A percentile compares a stretch with the other conserved stretches of the same genome.
These are phyloP conservation scores for Pichia sp. DNA, from an alignment of 1,139 yeast species.

Conservation along the genomic window DNA sequence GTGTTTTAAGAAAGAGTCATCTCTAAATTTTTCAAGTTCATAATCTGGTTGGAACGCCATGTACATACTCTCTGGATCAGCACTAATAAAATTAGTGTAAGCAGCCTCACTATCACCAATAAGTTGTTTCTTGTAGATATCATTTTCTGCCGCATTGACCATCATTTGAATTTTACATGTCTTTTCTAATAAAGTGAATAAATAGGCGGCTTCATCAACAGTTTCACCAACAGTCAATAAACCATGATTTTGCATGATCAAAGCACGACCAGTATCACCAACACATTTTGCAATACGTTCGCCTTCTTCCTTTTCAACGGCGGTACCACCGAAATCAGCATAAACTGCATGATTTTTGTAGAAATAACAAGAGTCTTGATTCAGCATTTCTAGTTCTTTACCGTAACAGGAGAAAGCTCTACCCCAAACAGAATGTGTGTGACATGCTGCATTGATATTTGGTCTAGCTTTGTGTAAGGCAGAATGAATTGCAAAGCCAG, in stretches of 20 bases:
- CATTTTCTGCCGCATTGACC: conserved; percentile 44
- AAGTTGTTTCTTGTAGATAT: conserved; percentile 26
- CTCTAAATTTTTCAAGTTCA: conserved; percentile 13
- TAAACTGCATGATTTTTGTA: conserved; percentile 61
- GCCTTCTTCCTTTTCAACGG: conserved; percentile 34
- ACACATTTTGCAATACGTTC: conserved; percentile 53
- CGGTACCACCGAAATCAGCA: conserved; percentile 73
- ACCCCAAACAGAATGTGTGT: conserved; percentile 66
- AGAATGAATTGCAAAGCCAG: conserved; percentile 73
- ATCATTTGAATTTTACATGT: conserved; percentile 60
- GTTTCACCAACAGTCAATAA: conserved; percentile 65
- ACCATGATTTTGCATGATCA: conserved; percentile 71
- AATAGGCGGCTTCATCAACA: conserved; percentile 72
- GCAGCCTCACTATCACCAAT: conserved; percentile 59
- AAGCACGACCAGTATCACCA: conserved; percentile 53
- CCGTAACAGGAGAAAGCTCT: conserved; percentile 70
- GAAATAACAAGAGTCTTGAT: conserved; percentile 67
- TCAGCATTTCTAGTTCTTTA: conserved; percentile 62
- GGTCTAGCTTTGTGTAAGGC: conserved; percentile 70
- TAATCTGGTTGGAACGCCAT: conserved; percentile 16
- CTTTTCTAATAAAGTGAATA: conserved; percentile 59
- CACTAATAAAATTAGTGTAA: conserved; percentile 50
- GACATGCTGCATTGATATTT: conserved; percentile 77
- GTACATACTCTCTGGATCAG: conserved; percentile 58
- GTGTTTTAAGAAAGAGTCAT: conserved; percentile 13